These are phyloP conservation scores for Ophiosphaerella narmari DNA, from an alignment of 2,329 filamentous ascomycete species.

Conservation along the genomic window DNA sequence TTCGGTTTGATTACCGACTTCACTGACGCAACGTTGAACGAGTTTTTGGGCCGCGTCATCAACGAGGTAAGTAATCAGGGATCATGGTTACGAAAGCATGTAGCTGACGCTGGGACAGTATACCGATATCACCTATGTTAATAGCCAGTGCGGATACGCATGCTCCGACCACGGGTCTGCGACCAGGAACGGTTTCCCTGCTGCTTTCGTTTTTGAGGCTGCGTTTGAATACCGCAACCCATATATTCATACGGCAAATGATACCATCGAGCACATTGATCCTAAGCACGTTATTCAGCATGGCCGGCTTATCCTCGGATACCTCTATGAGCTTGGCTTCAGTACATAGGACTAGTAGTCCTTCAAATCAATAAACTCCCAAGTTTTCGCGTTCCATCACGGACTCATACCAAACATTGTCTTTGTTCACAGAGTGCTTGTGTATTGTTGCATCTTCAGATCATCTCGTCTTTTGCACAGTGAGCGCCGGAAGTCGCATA, in stretches of 20 bases:
- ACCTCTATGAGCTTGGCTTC: constrained; percentile 72
- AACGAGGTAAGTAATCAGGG: constrained; percentile 47
- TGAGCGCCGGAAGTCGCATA: too few relatives aligned
- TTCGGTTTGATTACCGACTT: constrained; percentile 92
- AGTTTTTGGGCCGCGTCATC: constrained; percentile 86
- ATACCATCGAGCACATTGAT: constrained; percentile 71
- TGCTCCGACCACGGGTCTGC: constrained; percentile 76
- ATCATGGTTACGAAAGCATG: neutral
- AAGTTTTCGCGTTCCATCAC: too few relatives aligned
- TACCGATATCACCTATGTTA: constrained; percentile 81
- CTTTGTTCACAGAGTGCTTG: too few relatives aligned
- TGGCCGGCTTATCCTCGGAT: constrained; percentile 77
- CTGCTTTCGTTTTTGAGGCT: constrained; percentile 75
- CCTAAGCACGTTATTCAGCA: constrained; percentile 93
- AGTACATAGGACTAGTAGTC: constrained; percentile 6
- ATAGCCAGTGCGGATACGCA: constrained; percentile 89
- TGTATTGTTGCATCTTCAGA: too few relatives aligned
- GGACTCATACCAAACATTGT: too few relatives aligned
- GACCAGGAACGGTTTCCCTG: constrained; percentile 72
- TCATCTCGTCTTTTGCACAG: too few relatives aligned
- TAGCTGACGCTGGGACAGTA: constrained; percentile 56
- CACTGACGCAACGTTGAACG: constrained; percentile 78
- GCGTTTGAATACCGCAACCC: constrained; percentile 66
- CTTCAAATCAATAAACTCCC: neutral
- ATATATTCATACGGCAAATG: constrained; percentile 71